These are phyloP conservation scores for Gossypioides kirkii DNA, from an alignment of 345 rosid species.

Conservation along the genomic window DNA sequence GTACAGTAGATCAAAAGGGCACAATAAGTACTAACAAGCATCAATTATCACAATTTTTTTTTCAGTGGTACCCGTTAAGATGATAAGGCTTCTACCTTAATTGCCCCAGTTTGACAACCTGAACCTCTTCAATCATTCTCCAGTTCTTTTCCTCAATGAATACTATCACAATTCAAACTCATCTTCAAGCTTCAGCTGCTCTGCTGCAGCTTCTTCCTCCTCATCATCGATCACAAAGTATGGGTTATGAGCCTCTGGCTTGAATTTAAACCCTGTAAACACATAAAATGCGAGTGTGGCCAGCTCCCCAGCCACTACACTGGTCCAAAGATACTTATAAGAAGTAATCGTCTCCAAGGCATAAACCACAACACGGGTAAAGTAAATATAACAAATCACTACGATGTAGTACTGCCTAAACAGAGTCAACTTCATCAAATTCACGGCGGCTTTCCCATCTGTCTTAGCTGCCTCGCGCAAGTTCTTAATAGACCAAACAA, in stretches of 20 bases:
- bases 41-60: background rate
- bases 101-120: background rate
- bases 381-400: constrained; percentile 91
- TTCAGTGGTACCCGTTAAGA: background rate
- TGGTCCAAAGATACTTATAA: constrained; percentile 82
- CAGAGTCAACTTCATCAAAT: constrained; percentile 80
- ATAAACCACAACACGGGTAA: constrained; percentile 81
- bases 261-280: constrained; percentile 85
- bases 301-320: constrained; percentile 82
- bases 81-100: constrained; percentile 28
- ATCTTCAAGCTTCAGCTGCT: constrained; percentile 88
- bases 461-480: constrained; percentile 87
- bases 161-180: constrained; percentile 73
- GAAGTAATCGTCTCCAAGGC: constrained; percentile 89
- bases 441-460: constrained; percentile 91
- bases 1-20: background rate
- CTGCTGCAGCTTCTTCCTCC: constrained; percentile 98
- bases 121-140: constrained; percentile 13
- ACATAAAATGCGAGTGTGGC: constrained; percentile 81
- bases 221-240: constrained; percentile 93
- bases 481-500: constrained; percentile 96
- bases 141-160: background rate
- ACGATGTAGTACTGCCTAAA: constrained; percentile 95
- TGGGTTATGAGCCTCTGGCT: constrained; percentile 89
- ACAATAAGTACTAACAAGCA: constrained; percentile 5